phyloP scores from a whole-genome alignment of 139 green algal genomes.

The Picocystis salinarum region DNA sequence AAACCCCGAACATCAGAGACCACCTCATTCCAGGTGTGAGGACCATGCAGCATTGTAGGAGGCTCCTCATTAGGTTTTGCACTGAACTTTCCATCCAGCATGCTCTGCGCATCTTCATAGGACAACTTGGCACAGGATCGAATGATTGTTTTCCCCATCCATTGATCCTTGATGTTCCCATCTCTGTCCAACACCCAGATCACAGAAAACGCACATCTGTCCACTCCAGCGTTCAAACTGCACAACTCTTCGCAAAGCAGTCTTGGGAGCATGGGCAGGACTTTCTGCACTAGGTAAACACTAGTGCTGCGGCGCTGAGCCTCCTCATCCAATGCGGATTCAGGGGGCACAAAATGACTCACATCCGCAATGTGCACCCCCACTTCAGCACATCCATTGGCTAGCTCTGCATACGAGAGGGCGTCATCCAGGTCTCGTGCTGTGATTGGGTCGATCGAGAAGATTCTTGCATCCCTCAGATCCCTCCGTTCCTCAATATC shows the following conservation, averaged over 20 bases:
- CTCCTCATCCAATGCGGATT: slow-evolving; percentile 56
- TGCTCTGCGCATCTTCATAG: slow-evolving; percentile 64
- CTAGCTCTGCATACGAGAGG: slow-evolving; percentile 15
- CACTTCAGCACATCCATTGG: slow-evolving; percentile 20
- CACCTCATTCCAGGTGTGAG: slow-evolving; percentile 48
- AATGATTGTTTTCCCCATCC: slow-evolving; percentile 60
- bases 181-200: slow-evolving; percentile 67
- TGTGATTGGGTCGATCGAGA: slow-evolving; percentile 27
- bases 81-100: slow-evolving; percentile 62
- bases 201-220: slow-evolving; percentile 75
- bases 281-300: slow-evolving; percentile 42
- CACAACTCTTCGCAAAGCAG: slow-evolving; percentile 83
- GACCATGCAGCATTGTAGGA: slow-evolving; percentile 11
- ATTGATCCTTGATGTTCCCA: slow-evolving; percentile 24
- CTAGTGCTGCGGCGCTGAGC: slow-evolving; percentile 35
- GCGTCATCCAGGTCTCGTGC: slow-evolving; percentile 32
- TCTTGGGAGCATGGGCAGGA: slow-evolving; percentile 79
- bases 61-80: slow-evolving; percentile 5
- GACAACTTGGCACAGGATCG: slow-evolving; percentile 68
- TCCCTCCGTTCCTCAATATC: slow-evolving; percentile 46
- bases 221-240: slow-evolving; percentile 48
- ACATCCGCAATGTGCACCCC: slow-evolving; percentile 87
- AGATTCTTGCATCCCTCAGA: slow-evolving; percentile 31
- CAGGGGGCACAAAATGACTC: slow-evolving; percentile 44
- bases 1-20: slow-evolving; percentile 40